A percentile compares a stretch with the other conserved stretches of the same genome.
These are phyloP conservation scores for Striga asiatica DNA, from an alignment of 257 asterid genomes.

Conservation along the genomic window DNA sequence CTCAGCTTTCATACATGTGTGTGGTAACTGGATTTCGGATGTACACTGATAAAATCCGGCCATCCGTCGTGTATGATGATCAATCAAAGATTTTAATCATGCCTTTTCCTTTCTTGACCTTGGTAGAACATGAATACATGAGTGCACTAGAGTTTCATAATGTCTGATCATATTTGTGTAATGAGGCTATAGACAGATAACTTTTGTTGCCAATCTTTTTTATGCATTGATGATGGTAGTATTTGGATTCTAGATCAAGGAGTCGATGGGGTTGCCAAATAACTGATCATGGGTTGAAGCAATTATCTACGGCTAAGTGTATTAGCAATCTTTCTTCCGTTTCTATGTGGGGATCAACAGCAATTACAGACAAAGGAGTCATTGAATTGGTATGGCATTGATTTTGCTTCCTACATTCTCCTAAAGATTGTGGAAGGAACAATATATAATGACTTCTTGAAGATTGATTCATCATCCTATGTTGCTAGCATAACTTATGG, in stretches of 20 bases:
- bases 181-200: too few relatives aligned
- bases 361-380: conserved; percentile 64
- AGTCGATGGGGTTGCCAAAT: conserved; percentile 95
- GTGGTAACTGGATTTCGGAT: too few relatives aligned
- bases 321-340: conserved; percentile 57
- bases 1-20: neutral
- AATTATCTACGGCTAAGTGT: conserved; percentile 63
- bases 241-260: conserved; percentile 48
- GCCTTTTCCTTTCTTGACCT: neutral
- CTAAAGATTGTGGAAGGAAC: neutral
- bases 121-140: neutral
- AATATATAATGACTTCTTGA: too few relatives aligned
- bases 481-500: too few relatives aligned
- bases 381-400: conserved; percentile 41
- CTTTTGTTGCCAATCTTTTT: too few relatives aligned
- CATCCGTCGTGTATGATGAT: neutral
- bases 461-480: too few relatives aligned
- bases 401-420: neutral
- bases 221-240: too few relatives aligned
- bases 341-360: conserved; percentile 82
- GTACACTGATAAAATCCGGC: too few relatives aligned
- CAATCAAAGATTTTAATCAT: neutral
- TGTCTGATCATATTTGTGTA: neutral
- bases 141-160: neutral
- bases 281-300: conserved; percentile 68